Base-by-base conservation (phyloP, 2,329 filamentous ascomycete species). In the Colletotrichum zoysiae region DNA sequence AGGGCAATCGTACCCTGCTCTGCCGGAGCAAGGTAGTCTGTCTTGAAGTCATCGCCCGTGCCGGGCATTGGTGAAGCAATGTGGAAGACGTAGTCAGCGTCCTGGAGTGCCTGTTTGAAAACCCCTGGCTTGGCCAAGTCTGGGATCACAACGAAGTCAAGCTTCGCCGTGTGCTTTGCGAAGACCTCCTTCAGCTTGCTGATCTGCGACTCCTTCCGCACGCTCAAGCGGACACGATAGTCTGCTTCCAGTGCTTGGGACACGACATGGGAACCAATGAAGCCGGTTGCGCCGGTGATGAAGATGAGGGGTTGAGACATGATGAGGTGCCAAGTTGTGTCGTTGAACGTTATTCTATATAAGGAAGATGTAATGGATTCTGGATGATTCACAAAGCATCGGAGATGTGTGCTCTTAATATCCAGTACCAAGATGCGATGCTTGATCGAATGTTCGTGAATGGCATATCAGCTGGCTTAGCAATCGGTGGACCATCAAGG, bases 211-310 rank as follows among this genome's bases (percentile, higher is more conserved):
- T 67, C 40, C 18, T 33, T 38, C 7, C 67, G 62, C 2, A 70
- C 64, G 9, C 67, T 70, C 0, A 70, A 42, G n/a, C 67, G 67
- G 14, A 70, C 67, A n/a, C n/a, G 55, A 35, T 67, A 55, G 38
- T 56, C 63, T 40, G 67, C 63, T 2, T 60, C 53, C 2, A 70
- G n/a, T 7, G 38, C 11, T 7, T 35, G 9, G 0, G 18, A 20
- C 1, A 20, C 63, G 1, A 61, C 48, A 1, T 70, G 46, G 23
- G 46, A n/a, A 26, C 67, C 67, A 23, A 70, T 70, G 46, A 70
- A 70, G 56, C 67, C 67, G 4, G 67, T 67, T 38, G 62, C 67
- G 4, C 67, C 63, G 3, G 67, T 67, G 33, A 70, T 67, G 35
- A 70, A 70, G n/a, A 70, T 38, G 35, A 69, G 66, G 0, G 66